Evolutionary conservation across 805 yeast genomes (phyloP), one percentile per base, ranked within the genome.

Genomic region (Candida bentonensis): DNA sequence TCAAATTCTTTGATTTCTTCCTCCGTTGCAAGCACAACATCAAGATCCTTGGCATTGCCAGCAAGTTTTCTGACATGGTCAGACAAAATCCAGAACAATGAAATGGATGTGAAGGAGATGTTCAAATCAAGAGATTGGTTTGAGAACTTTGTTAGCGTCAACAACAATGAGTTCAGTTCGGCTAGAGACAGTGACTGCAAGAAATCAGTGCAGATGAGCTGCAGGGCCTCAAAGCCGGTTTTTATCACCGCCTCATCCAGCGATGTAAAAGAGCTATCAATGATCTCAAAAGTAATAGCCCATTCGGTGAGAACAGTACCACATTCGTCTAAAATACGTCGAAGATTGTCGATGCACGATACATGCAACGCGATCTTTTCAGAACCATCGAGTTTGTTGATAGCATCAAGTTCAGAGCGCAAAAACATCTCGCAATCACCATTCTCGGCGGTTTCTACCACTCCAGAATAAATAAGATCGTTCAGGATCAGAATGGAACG

Each of bases 51-150:
- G 15, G 62, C 43, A 13, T 54, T 56, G 2, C 46, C 51, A 17
- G 51, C 53, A 0, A 60, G 54, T 4, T 48, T 49, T 28, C 60
- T 50, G 2, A 79, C 61, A 46, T 78, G 77, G 54, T 92, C 97
- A 52, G 96, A 83, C 2, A 92, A 76, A 15, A 82, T 60, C 97
- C 97, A 89, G 55, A 87, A 88, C 51, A 87, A 82, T 52, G 95
- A 84, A 5, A 87, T 82, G 0, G 96, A 79, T 42, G 94, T 84
- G 57, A 89, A 87, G 0, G 96, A 84, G 20, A 86, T 83, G 58
- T 89, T 89, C 51, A 89, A 60, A 51, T 89, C 95, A 49, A 66
- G 68, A 1, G 60, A 63, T 54, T 92, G 97, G 1, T 70, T 62
- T 26, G 85, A 79, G 60, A 85, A 89, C 49, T 76, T 73, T 53